Base-by-base conservation (phyloP, 345 rosid species). In the Arabis hirsuta region DNA sequence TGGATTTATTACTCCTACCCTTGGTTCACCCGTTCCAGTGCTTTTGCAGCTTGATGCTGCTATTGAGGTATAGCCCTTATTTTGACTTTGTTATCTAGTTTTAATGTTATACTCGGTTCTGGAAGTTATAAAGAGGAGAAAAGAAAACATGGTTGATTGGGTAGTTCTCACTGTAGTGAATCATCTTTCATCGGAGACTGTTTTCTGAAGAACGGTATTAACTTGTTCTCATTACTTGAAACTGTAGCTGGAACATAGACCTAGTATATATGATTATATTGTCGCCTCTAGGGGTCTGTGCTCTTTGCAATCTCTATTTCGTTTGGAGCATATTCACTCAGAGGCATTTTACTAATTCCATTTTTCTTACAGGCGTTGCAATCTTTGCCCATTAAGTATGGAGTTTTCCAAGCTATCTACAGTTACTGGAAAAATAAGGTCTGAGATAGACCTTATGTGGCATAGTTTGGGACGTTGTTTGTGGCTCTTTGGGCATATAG, bases 351-450 rank as follows among this genome's bases (percentile, higher is more conserved):
- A 24, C 47, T 13, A 22, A 45, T 34, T 64, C 24, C 34, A 16
- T 73, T 62, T 46, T 26, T 66, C 41, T 79, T 61, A 56, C 81
- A 91, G 97, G 96, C 91, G 62, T 55, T 91, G 73, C 95, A 86
- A 73, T 81, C 85, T 72, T 87, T 85, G 62, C 78, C 85, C 46
- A 69, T 83, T 54, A 82, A 84, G 66, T 78, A 80, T 87, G 84
- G 86, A 52, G 85, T 86, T 65, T 81, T 88, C 58, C 95, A 89
- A 77, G 84, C 86, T 51, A 87, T 89, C 32, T 94, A 76, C 81
- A 74, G 65, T 81, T 94, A 89, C 57, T 94, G 97, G 98, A 91
- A 84, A 78, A 85, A 88, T 6, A 94, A 94, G 98, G 97, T 91
- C 69, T 27, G 71, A 66, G 46, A 48, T 59, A 67, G 53, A 46